A percentile compares a stretch with the other conserved stretches of the same genome.
Conservation (phyloP, 805 yeast species). For the Yarrowia deformans region DNA sequence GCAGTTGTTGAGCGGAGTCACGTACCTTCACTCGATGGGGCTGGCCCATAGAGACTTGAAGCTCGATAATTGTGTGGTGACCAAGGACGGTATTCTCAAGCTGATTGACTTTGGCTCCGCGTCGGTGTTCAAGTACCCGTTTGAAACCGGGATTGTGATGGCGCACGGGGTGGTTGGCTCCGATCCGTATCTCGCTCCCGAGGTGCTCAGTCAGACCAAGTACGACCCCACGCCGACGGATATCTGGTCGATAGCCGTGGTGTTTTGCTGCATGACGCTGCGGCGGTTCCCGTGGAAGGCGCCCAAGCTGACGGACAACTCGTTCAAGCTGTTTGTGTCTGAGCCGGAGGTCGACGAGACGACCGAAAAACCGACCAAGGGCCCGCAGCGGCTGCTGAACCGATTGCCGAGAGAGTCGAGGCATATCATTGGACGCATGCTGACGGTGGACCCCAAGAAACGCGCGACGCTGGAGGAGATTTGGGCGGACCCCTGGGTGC, state of each 20-base stretch:
- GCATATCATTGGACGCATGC: constrained; percentile 67
- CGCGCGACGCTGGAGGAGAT: constrained; percentile 69
- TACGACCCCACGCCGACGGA: constrained; percentile 95
- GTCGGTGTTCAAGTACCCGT: constrained; percentile 86
- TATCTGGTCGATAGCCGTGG: constrained; percentile 91
- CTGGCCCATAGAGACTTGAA: constrained; percentile 91
- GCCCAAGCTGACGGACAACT: constrained; percentile 79
- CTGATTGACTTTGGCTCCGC: constrained; percentile 94
- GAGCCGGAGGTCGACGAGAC: constrained; percentile 43
- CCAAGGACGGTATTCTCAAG: constrained; percentile 81
- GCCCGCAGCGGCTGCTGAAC: constrained; percentile 76
- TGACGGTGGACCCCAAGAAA: constrained; percentile 62
- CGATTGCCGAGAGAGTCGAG: constrained; percentile 74
- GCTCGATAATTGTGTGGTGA: constrained; percentile 89
- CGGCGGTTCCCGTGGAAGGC: constrained; percentile 95
- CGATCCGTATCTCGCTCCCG: constrained; percentile 92
- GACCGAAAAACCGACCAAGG: constrained; percentile 53
- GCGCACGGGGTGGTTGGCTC: constrained; percentile 87
- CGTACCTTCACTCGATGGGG: constrained; percentile 83
- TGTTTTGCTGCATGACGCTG: constrained; percentile 89
- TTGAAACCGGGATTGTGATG: constrained; percentile 58
- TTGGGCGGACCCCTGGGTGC: constrained; percentile 63
- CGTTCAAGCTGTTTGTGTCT: constrained; percentile 74
- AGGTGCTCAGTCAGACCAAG: constrained; percentile 79
- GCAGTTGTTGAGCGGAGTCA: constrained; percentile 80